A percentile compares a stretch with the other conserved stretches of the same genome.
These are phyloP conservation scores for Aspergillus pseudotamarii DNA, from an alignment of 2,329 filamentous ascomycete genomes.

Conservation along the genomic window DNA sequence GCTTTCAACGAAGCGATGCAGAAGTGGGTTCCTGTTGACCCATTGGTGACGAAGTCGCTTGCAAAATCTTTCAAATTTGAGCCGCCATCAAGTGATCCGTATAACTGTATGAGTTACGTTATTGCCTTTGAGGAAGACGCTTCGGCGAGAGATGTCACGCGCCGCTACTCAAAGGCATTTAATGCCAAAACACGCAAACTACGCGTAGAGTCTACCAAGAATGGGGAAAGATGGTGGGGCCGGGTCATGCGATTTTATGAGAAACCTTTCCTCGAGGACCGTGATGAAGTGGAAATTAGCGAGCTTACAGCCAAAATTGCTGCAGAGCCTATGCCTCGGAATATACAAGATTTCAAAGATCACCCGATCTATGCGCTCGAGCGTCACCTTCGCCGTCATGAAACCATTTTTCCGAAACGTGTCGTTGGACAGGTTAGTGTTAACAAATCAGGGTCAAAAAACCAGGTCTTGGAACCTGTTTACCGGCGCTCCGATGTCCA, in stretches of 20 bases:
- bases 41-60: conserved; percentile 77
- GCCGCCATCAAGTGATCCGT: conserved; percentile 74
- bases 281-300: conserved; percentile 82
- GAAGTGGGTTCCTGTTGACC: conserved; percentile 89
- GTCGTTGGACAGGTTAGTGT: conserved; percentile 76
- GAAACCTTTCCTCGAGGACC: conserved; percentile 55
- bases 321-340: conserved; percentile 81
- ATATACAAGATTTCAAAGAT: conserved; percentile 82
- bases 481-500: conserved; percentile 83
- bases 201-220: conserved; percentile 71
- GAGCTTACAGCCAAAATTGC: conserved; percentile 73
- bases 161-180: conserved; percentile 83
- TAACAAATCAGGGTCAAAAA: conserved; percentile 46
- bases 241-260: conserved; percentile 47
- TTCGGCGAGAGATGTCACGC: conserved; percentile 79
- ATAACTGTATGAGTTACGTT: conserved; percentile 80
- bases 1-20: conserved; percentile 82
- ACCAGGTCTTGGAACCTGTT: conserved; percentile 68
- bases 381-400: conserved; percentile 78
- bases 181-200: conserved; percentile 84
- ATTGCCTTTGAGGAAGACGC: conserved; percentile 82
- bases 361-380: conserved; percentile 84
- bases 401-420: conserved; percentile 74
- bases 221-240: conserved; percentile 60
- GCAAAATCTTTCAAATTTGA: conserved; percentile 77